Conservation (phyloP, 2,329 filamentous ascomycete species). For the Tympanopsis confertula region DNA sequence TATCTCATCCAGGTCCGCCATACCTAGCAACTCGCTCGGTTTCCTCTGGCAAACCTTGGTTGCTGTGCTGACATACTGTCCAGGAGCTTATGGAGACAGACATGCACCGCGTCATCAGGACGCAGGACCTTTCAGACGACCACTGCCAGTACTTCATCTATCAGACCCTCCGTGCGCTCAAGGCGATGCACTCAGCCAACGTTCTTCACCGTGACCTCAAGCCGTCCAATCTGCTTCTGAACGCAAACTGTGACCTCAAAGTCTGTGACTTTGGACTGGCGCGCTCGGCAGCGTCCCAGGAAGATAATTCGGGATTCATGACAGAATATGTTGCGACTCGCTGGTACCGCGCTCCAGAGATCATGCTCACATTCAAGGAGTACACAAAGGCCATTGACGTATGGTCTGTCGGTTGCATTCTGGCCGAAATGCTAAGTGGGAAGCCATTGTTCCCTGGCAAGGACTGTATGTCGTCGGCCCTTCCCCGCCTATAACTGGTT, state of each 20-base stretch:
- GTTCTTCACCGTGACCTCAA: conserved; percentile 95
- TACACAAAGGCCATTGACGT: conserved; percentile 99
- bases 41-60: neutral
- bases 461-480: conserved; percentile 59
- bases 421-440: conserved; percentile 96
- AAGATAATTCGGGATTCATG: conserved; percentile 99
- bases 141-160: conserved; percentile 99
- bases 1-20: conserved; percentile 83
- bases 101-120: conserved; percentile 98
- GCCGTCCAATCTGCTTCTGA: conserved; percentile 90
- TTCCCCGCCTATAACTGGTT: neutral
- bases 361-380: conserved; percentile 99
- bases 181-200: conserved; percentile 98
- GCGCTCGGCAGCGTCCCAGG: conserved; percentile 86
- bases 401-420: conserved; percentile 95
- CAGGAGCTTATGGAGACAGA: conserved; percentile 99
- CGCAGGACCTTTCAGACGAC: conserved; percentile 94
- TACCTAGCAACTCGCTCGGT: conserved; percentile 6
- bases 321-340: conserved; percentile 98
- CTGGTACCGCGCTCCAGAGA: conserved; percentile 98
- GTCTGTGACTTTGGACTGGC: conserved; percentile 97
- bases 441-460: conserved; percentile 98
- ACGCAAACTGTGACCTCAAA: conserved; percentile 97
- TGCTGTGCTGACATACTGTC: conserved; percentile 2
- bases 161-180: conserved; percentile 91